Percentiles rank a stretch among this genome's conserved stretches.
Conservation (phyloP, 768 basidiomycete genomes). For the Pilatotrama ljubarskyi region DNA sequence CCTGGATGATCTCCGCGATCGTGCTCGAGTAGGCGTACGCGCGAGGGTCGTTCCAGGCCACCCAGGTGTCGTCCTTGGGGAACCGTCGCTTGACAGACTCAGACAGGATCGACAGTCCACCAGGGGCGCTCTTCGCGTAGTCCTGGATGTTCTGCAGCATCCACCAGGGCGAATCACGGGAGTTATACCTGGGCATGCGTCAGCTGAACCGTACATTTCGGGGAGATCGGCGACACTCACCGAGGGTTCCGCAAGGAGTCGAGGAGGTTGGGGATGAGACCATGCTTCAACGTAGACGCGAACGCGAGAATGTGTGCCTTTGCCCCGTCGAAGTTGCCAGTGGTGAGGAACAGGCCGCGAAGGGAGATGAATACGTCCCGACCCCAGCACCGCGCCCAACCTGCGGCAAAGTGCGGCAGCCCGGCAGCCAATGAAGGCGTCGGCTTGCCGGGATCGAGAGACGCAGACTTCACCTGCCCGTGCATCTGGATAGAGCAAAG, state of each 20-base stretch:
- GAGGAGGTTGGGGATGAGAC: constrained; percentile 92
- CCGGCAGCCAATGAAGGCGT: constrained; percentile 92
- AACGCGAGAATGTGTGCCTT: constrained; percentile 91
- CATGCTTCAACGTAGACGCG: constrained; percentile 91
- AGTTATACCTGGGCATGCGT: constrained; percentile 69
- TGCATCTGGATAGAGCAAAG: constrained; percentile 88
- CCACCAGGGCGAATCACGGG: constrained; percentile 98
- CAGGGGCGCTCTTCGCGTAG: constrained; percentile 80
- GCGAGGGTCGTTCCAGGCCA: constrained; percentile 81
- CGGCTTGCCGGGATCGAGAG: constrained; percentile 68
- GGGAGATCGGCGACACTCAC: constrained; percentile 39
- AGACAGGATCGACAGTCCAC: constrained; percentile 76
- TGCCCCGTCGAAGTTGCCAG: constrained; percentile 85
- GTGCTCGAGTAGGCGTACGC: constrained; percentile 84
- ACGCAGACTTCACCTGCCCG: constrained; percentile 87
- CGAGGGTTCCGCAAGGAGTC: constrained; percentile 86
- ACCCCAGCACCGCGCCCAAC: constrained; percentile 98
- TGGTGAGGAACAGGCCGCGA: constrained; percentile 90
- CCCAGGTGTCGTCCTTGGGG: constrained; percentile 92
- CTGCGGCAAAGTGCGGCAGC: constrained; percentile 87
- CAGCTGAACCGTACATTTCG: background rate
- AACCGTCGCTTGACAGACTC: constrained; percentile 91
- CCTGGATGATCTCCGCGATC: constrained; percentile 94
- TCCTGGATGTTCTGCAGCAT: constrained; percentile 99
- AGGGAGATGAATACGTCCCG: constrained; percentile 93